Conservation (phyloP, 352 stramenopile species). For the Phytophthora meadii region DNA sequence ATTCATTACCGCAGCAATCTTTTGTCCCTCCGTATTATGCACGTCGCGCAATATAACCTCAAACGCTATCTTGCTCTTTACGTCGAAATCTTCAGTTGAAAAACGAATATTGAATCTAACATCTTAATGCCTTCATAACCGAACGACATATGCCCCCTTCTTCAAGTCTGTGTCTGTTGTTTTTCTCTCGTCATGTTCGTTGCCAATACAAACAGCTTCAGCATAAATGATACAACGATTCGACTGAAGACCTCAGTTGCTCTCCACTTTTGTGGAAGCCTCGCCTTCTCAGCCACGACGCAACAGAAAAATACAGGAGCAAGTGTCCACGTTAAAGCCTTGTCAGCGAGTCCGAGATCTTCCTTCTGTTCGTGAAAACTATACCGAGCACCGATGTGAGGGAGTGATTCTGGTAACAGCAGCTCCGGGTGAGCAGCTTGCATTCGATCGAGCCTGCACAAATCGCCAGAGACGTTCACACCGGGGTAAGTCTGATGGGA, state of each 20-base stretch:
- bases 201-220: slow-evolving; percentile 39
- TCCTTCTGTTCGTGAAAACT: slow-evolving; percentile 11
- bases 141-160: neutral
- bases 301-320: slow-evolving; percentile 56
- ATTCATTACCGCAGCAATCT: neutral
- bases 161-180: neutral
- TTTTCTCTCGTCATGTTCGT: slow-evolving; percentile 3
- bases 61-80: too few species aligned
- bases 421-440: slow-evolving; percentile 5
- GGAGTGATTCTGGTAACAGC: slow-evolving; percentile 4
- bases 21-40: slow-evolving; percentile 8
- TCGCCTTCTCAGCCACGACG: slow-evolving; percentile 37
- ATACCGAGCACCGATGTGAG: slow-evolving; percentile 2
- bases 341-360: slow-evolving; percentile 21
- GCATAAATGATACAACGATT: slow-evolving; percentile 52
- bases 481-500: neutral
- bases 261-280: slow-evolving; percentile 26
- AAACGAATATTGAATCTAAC: too few species aligned
- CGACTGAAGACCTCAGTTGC: slow-evolving; percentile 48
- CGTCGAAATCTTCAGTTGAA: too few species aligned
- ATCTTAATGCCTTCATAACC: too few species aligned
- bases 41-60: neutral
- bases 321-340: slow-evolving; percentile 42
- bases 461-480: slow-evolving; percentile 2
- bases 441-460: slow-evolving; percentile 2